A percentile compares a stretch with the other conserved stretches of the same genome.
Evolutionary conservation across 164 flowering plant genomes (phyloP).

Genomic region (Stephania japonica): DNA sequence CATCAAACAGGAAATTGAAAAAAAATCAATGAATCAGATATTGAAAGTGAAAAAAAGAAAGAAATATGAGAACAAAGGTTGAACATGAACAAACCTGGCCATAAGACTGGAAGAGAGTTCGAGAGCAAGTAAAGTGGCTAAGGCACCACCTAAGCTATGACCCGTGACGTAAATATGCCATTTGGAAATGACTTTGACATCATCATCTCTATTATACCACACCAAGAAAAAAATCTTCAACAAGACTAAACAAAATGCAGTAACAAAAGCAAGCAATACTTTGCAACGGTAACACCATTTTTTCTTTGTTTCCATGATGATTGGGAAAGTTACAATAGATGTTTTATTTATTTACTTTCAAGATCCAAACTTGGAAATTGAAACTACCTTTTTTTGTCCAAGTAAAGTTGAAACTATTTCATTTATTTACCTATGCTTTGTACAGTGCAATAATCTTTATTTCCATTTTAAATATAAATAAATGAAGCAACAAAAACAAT

Average conservation of each 20-base stretch:
- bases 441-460: too few species aligned
- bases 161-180: constrained; percentile 97
- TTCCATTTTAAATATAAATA: too few species aligned
- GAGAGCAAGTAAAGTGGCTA: constrained; percentile 90
- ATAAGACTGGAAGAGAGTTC: constrained; percentile 88
- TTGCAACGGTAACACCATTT: too few species aligned
- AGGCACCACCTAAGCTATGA: constrained; percentile 96
- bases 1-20: too few species aligned
- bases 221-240: constrained; percentile 1
- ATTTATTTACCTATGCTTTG: too few species aligned
- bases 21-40: background rate
- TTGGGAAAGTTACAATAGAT: too few species aligned
- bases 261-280: background rate
- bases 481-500: too few species aligned
- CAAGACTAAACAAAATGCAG: background rate
- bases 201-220: constrained; percentile 52
- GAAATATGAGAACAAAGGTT: background rate
- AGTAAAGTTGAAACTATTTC: too few species aligned
- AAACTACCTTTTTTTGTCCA: too few species aligned
- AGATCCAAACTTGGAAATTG: too few species aligned
- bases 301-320: too few species aligned
- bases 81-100: constrained; percentile 62
- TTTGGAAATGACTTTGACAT: constrained; percentile 29
- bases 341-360: too few species aligned
- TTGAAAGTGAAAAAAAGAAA: background rate